Conservation (phyloP, 352 stramenopile species). For the Phytophthora vignae region DNA sequence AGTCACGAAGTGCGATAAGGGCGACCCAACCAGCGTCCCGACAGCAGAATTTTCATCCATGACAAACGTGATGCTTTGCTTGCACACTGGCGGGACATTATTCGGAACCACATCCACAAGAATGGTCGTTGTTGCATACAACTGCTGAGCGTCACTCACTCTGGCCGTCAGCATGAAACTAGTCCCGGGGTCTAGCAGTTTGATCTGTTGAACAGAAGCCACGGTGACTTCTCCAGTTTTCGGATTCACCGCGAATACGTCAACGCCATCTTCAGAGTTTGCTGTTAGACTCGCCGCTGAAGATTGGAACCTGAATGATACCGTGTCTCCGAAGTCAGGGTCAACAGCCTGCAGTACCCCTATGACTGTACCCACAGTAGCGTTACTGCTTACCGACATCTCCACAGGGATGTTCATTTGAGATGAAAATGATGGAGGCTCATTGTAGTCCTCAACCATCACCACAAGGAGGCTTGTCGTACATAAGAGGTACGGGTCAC, state of each 20-base stretch:
- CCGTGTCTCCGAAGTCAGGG: conserved; percentile 24
- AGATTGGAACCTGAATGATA: conserved; percentile 28
- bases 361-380: conserved; percentile 21
- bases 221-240: conserved; percentile 31
- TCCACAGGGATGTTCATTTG: not conserved
- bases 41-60: conserved; percentile 34
- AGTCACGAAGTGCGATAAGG: conserved; percentile 18
- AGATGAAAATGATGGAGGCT: conserved; percentile 25
- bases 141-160: conserved; percentile 17
- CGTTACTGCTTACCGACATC: conserved; percentile 26
- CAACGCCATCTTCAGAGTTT: conserved; percentile 7
- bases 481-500: conserved; percentile 31
- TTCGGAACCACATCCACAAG: conserved; percentile 23
- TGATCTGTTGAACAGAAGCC: conserved; percentile 5
- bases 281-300: not conserved
- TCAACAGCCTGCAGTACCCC: conserved; percentile 30
- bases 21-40: conserved; percentile 21
- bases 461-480: conserved; percentile 24
- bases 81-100: conserved; percentile 25
- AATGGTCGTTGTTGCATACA: conserved; percentile 10
- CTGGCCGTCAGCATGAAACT: conserved; percentile 23
- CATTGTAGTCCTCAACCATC: conserved; percentile 25
- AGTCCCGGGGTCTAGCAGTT: conserved; percentile 14
- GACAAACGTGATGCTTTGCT: conserved; percentile 2
- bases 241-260: conserved; percentile 28